Base-by-base conservation (phyloP, 371 early-diverging fungal genomes). In the Actinomortierella wolfii region DNA sequence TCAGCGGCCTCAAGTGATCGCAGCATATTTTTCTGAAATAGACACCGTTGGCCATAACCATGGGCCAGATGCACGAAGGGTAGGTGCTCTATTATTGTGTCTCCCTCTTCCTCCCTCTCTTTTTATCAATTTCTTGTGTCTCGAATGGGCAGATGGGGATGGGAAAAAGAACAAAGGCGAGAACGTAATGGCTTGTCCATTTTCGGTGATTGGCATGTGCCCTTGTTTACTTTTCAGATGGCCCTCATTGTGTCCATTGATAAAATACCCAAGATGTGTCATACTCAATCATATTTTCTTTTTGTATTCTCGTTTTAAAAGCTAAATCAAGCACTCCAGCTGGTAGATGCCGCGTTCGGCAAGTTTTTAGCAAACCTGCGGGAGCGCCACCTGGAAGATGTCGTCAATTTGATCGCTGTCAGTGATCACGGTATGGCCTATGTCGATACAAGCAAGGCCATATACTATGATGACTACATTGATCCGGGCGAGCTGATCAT, bases 401-500 rank as follows among this genome's bases (percentile, higher is more conserved):
- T 84, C 28, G 88, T 91, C 26, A 90, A 97, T 68, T 54, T 95
- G 15, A 81, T 97, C n/a, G 68, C 97, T 23, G 83, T 83, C n/a
- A 86, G 94, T 58, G 97, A 97, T 73, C 98, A 97, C 59, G 97
- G 98, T 1, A 97, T 97, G 97, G 82, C 93, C 7, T 64, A 78
- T 34, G 76, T 67, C 1, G 67, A 76, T 15, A 66, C 76, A 6
- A 63, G 81, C n/a, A 71, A 83, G 50, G 76, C 85, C n/a, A 84
- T 95, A 34, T 92, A 83, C 64, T 79, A 95, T 52, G 96, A 94
- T 51, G 92, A 94, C 51, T 77, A 80, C 21, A 77, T 90, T 40
- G 83, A 87, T 59, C 46, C 77, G 1, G 62, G 78, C 11, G 59
- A 67, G 11, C 61, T 88, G 11, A 29, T 73, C 48, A 42, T 66